phyloP scores from a whole-genome alignment of 139 green algal species.

The Haematococcus lacustris region DNA sequence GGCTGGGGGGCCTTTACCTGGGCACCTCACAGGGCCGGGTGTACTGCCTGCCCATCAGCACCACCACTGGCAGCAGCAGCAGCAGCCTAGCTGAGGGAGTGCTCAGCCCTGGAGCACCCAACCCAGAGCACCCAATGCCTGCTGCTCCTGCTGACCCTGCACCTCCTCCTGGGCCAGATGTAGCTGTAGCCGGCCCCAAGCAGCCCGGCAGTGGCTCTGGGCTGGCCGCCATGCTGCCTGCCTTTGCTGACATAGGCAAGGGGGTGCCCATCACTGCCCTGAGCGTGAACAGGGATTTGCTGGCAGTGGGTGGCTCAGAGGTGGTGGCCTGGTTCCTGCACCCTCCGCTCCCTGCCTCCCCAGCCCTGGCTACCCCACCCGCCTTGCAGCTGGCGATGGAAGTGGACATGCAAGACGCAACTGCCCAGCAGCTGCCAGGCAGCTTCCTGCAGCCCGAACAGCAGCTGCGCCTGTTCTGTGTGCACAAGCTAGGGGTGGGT shows the following conservation, averaged over 20 bases:
- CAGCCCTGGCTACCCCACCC: not conserved
- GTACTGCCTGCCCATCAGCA: not conserved
- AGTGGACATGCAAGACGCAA: constrained; percentile 1
- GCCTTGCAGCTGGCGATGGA: not conserved
- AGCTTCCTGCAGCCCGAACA: constrained; percentile 5
- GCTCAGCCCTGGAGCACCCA: too few species aligned
- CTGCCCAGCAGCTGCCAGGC: not conserved
- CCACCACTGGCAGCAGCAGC: not conserved
- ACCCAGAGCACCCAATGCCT: too few species aligned
- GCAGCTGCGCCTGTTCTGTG: not conserved
- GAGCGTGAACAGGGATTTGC: constrained; percentile 15
- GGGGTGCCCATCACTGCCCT: not conserved
- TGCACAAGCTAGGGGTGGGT: constrained; percentile 1
- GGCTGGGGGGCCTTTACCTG: not conserved
- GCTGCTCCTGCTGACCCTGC: too few species aligned
- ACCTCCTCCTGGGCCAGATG: not conserved
- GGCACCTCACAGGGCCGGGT: not conserved
- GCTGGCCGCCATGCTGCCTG: not conserved
- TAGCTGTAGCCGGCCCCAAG: not conserved
- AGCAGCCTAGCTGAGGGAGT: not conserved
- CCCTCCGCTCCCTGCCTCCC: not conserved
- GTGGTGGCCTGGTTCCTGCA: constrained; percentile 11
- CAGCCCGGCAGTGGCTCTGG: not conserved
- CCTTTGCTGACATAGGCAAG: not conserved
- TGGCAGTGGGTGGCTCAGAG: constrained; percentile 15